phyloP scores from a whole-genome alignment of 345 rosid species.

The Chamaenerion angustifolium region DNA sequence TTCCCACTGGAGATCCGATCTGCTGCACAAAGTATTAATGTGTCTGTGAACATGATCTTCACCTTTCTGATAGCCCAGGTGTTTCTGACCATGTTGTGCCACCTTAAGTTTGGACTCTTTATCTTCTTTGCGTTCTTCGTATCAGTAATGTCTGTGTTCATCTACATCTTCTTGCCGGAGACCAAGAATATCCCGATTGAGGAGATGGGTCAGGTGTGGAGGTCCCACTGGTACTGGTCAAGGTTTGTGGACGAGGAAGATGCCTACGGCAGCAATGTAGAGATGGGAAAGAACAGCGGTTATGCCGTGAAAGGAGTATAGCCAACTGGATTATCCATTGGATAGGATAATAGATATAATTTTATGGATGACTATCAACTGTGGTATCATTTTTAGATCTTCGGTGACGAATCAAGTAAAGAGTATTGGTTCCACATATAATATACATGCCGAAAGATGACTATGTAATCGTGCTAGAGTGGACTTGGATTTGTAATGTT shows the following conservation, averaged over 20 bases:
- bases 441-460: no score
- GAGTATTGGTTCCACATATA: no score
- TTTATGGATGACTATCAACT: no score
- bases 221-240: slow-evolving; percentile 54
- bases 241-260: slow-evolving; percentile 21
- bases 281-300: slow-evolving; percentile 34
- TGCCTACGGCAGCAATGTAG: slow-evolving; percentile 16
- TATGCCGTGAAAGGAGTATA: slow-evolving; percentile 18
- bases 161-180: slow-evolving; percentile 54
- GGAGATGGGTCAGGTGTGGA: slow-evolving; percentile 56
- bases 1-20: slow-evolving; percentile 83
- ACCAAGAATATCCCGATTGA: slow-evolving; percentile 62
- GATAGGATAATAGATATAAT: no score
- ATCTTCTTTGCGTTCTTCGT: slow-evolving; percentile 57
- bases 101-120: slow-evolving; percentile 64
- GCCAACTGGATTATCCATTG: no score
- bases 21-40: slow-evolving; percentile 80
- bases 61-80: slow-evolving; percentile 66
- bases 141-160: slow-evolving; percentile 35
- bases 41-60: slow-evolving; percentile 82
- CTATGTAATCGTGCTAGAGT: no score
- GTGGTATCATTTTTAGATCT: no score
- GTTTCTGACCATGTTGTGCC: slow-evolving; percentile 69
- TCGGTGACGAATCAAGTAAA: no score
- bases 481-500: no score